A percentile compares a stretch with the other conserved stretches of the same genome.
phyloP scores from a whole-genome alignment of 164 flowering plant genomes.

The Vitis rupestris region DNA sequence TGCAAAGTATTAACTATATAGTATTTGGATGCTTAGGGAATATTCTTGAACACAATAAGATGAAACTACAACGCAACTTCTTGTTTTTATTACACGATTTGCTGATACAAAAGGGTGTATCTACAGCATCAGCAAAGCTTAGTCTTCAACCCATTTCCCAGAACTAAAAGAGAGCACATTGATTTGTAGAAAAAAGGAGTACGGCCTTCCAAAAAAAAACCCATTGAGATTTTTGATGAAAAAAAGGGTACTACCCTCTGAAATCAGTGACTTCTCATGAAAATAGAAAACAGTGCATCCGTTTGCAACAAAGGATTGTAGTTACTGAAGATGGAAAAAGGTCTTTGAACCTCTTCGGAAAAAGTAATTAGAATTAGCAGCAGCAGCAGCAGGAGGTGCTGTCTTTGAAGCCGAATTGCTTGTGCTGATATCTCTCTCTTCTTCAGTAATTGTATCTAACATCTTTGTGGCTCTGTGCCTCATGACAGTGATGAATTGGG shows the following conservation, averaged over 20 bases:
- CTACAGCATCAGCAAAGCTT: background rate
- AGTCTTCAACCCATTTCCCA: background rate
- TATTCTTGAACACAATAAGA: background rate
- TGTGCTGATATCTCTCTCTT: slow-evolving; percentile 30
- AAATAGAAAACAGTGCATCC: background rate
- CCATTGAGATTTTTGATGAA: no score
- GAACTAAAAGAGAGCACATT: background rate
- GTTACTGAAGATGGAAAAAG: slow-evolving; percentile 23
- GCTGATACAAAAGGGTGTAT: background rate
- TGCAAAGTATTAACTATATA: no score
- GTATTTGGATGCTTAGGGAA: background rate
- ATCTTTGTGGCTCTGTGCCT: slow-evolving; percentile 42
- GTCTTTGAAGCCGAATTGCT: slow-evolving; percentile 8
- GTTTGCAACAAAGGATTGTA: background rate
- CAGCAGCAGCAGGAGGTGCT: background rate
- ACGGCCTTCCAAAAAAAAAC: no score
- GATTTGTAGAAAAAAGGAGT: background rate
- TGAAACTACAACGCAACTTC: background rate
- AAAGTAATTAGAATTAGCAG: slow-evolving; percentile 15
- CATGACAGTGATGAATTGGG: slow-evolving; percentile 41
- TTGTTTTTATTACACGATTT: background rate
- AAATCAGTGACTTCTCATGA: no score
- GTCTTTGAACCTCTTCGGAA: slow-evolving; percentile 13
- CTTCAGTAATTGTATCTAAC: slow-evolving; percentile 55
- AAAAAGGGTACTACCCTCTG: no score